Percentiles rank a stretch among this genome's conserved stretches.
Conservation (phyloP, 2,329 filamentous ascomycete genomes). For the Xenoacremonium recifei region DNA sequence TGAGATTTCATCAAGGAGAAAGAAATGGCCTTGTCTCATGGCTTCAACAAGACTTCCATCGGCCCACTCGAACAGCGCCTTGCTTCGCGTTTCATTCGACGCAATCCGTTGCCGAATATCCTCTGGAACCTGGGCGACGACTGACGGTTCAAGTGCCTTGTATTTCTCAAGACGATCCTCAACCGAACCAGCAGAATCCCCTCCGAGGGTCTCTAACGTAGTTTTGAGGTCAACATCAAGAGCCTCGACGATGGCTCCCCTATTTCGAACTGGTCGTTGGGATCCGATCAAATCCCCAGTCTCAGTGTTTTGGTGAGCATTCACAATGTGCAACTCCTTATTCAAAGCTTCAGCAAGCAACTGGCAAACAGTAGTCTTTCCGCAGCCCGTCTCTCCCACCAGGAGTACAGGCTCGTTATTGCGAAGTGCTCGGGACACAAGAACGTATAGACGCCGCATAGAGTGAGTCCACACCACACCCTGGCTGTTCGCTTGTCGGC, state of each 20-base stretch:
- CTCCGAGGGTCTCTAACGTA: slow-evolving; percentile 41
- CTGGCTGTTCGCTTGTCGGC: slow-evolving; percentile 49
- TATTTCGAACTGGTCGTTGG: slow-evolving; percentile 86
- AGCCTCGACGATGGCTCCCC: slow-evolving; percentile 66
- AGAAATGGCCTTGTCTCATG: slow-evolving; percentile 87
- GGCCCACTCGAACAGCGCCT: slow-evolving; percentile 92
- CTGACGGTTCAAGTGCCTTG: slow-evolving; percentile 44
- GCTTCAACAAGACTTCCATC: slow-evolving; percentile 92
- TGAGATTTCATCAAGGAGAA: slow-evolving; percentile 96
- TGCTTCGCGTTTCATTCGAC: slow-evolving; percentile 59
- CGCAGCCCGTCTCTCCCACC: slow-evolving; percentile 94
- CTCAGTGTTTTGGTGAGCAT: slow-evolving; percentile 97
- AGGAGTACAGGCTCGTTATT: slow-evolving; percentile 94
- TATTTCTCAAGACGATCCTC: slow-evolving; percentile 61
- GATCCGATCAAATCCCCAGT: slow-evolving; percentile 96
- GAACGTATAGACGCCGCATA: slow-evolving; percentile 86
- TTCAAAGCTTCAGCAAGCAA: slow-evolving; percentile 78
- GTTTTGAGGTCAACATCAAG: slow-evolving; percentile 60
- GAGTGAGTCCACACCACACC: slow-evolving; percentile 91
- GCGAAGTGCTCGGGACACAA: slow-evolving; percentile 81
- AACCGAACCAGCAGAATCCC: slow-evolving; percentile 40
- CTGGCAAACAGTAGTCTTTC: slow-evolving; percentile 96
- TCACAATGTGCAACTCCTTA: slow-evolving; percentile 82
- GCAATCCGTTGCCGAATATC: slow-evolving; percentile 47
- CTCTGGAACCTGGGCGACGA: slow-evolving; percentile 46